phyloP scores from a whole-genome alignment of 352 stramenopile species.

The Phytophthora citrophthora region DNA sequence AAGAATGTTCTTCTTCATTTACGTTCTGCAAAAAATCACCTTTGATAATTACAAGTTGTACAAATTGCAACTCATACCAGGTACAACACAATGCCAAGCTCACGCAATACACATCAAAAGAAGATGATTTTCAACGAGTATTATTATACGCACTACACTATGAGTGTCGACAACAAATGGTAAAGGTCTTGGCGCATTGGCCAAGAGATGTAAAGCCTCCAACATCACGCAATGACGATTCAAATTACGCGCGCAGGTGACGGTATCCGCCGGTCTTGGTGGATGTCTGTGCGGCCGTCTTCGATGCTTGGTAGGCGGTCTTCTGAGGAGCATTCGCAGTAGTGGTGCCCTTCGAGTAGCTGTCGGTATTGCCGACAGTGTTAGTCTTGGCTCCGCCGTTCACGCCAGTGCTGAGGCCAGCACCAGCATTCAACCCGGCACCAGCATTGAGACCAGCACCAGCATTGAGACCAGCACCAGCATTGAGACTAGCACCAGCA shows the following conservation, averaged over 20 bases:
- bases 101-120: too few relatives aligned
- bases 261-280: conserved; percentile 9
- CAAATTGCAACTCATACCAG: too few relatives aligned
- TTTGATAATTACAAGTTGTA: too few relatives aligned
- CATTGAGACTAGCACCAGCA: background rate
- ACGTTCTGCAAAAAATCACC: too few relatives aligned
- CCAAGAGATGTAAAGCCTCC: background rate
- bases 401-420: background rate
- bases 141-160: too few relatives aligned
- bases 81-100: too few relatives aligned
- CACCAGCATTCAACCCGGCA: background rate
- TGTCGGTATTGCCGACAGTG: conserved; percentile 2
- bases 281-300: conserved; percentile 2
- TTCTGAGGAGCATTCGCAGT: background rate
- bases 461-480: background rate
- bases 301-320: conserved; percentile 4
- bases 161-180: too few relatives aligned
- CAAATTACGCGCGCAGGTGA: conserved; percentile 10
- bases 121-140: too few relatives aligned
- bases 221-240: too few relatives aligned
- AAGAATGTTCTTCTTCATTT: too few relatives aligned
- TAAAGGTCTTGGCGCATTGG: background rate
- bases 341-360: conserved; percentile 9
- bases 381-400: background rate
- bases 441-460: background rate